A percentile compares a stretch with the other conserved stretches of the same genome.
These are phyloP conservation scores for Xylaria arbuscula DNA, from an alignment of 2,329 filamentous ascomycete species.

Conservation along the genomic window DNA sequence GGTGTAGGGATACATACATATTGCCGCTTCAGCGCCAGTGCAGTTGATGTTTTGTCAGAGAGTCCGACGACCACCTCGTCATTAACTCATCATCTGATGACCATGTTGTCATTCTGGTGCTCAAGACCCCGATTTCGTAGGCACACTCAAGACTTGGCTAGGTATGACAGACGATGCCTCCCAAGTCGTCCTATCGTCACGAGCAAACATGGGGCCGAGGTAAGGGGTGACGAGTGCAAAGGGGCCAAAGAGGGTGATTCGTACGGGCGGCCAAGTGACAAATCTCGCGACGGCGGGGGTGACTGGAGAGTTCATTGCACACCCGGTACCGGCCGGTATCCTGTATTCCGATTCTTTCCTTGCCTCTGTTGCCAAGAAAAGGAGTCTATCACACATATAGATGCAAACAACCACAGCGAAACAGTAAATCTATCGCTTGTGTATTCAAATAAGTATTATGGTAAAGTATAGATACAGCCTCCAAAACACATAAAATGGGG, in stretches of 20 bases:
- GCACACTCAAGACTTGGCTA: background rate
- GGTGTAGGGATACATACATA: background rate
- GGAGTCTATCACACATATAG: background rate
- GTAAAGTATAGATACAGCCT: background rate
- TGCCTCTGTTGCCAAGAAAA: background rate
- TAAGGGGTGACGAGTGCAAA: conserved; percentile 18
- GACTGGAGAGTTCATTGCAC: conserved; percentile 1
- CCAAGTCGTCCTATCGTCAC: conserved; percentile 15
- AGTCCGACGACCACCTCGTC: background rate
- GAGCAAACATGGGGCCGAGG: conserved; percentile 32
- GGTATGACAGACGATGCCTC: conserved; percentile 9
- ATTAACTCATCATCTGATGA: conserved; percentile 11
- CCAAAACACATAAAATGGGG: background rate
- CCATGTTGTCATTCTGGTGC: background rate
- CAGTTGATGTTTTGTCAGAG: background rate
- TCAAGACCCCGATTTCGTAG: background rate
- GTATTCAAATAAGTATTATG: no score
- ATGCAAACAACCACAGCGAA: conserved; percentile 1
- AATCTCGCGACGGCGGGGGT: conserved; percentile 28
- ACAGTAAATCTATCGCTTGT: background rate
- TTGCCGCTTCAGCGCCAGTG: background rate
- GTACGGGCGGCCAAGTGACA: conserved; percentile 26
- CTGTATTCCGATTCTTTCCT: background rate
- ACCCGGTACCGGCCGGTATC: conserved; percentile 2
- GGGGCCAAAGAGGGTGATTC: conserved; percentile 2